Base-by-base conservation (phyloP, 2,329 filamentous ascomycete genomes). In the Xylaria sp. region DNA sequence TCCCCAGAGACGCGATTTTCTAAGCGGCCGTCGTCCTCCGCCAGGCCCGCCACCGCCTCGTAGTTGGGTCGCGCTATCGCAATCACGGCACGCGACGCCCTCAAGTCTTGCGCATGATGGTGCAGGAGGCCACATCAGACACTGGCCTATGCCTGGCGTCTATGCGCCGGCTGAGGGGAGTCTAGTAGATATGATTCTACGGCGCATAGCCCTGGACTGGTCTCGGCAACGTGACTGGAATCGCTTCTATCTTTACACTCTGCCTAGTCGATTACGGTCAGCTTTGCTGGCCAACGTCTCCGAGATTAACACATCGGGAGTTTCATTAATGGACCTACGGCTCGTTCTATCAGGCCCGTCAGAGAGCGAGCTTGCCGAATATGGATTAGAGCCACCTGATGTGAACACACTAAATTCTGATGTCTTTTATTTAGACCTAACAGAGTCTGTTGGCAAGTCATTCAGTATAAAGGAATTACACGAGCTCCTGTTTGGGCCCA, bases 21-120 rank as follows among this genome's bases (percentile, higher is more conserved):
- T 77, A 17, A 78, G 81, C 74, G 86, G 87, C 20, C 81, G 84
- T 65, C 82, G 86, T 64, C 78, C 84, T 23, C 88, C 88, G 10
- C 83, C 88, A 1, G 88, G 88, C 0, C 88, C 88, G 26, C 83
- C 87, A 31, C 84, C 88, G 26, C 88, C 88, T 2, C 82, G 82
- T 44, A 89, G 87, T 74, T 90, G 88, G 88, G 76, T 83, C 65
- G 71, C 80, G 67, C 73, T 76, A 66, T 80, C 79, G 2, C 76
- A 77, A 42, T 76, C 76, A 42, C 69, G 73, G 26, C 78, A 77
- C 69, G 77, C 77, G 6, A 66, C 73, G 7, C 56, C 1, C 40
- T 72, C 6, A n/a, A 51, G 71, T 75, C 15, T 36, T 51, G 4
- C 59, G 54, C 38, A 61, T 7, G n/a, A 67, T 33, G 56, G 61